Conservation (phyloP, 169 alveolate species). For the Eimeria acervulina region DNA sequence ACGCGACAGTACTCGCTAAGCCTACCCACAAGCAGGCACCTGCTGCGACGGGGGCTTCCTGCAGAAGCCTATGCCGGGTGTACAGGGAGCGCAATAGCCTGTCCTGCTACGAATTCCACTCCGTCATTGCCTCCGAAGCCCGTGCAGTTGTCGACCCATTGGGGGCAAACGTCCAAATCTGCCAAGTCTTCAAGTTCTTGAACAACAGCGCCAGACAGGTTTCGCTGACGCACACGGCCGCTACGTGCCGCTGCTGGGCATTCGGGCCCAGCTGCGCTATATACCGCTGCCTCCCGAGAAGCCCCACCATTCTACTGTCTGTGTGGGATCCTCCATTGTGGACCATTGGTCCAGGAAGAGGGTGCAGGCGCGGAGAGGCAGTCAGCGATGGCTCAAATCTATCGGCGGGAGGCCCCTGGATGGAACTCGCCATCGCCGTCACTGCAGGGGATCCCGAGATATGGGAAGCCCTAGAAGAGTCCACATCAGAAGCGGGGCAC, state of each 20-base stretch:
- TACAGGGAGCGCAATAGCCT: background rate
- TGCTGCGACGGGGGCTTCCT: background rate
- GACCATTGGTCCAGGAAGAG: constrained; percentile 33
- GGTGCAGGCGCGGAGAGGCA: constrained; percentile 45
- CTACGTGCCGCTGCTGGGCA: constrained; percentile 80
- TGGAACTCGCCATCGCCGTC: background rate
- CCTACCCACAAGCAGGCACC: background rate
- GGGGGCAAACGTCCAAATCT: constrained; percentile 78
- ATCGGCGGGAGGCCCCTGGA: background rate
- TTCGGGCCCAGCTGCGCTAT: constrained; percentile 80
- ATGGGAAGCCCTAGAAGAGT: constrained; percentile 17
- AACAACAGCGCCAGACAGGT: constrained; percentile 64
- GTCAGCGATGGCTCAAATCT: background rate
- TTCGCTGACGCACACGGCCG: constrained; percentile 82
- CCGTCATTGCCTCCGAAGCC: constrained; percentile 38
- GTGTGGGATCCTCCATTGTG: background rate
- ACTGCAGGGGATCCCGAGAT: constrained; percentile 11
- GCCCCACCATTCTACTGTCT: constrained; percentile 73
- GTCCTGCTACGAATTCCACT: background rate
- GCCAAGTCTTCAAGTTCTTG: constrained; percentile 79
- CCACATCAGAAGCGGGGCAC: constrained; percentile 16
- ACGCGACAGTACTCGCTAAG: background rate
- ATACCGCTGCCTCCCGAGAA: constrained; percentile 78
- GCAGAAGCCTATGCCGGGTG: background rate
- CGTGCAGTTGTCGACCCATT: background rate